Evolutionary conservation across 1,139 yeast species (phyloP), one percentile per base, ranked within the genome.

Genomic region (Pichia cactophila): DNA sequence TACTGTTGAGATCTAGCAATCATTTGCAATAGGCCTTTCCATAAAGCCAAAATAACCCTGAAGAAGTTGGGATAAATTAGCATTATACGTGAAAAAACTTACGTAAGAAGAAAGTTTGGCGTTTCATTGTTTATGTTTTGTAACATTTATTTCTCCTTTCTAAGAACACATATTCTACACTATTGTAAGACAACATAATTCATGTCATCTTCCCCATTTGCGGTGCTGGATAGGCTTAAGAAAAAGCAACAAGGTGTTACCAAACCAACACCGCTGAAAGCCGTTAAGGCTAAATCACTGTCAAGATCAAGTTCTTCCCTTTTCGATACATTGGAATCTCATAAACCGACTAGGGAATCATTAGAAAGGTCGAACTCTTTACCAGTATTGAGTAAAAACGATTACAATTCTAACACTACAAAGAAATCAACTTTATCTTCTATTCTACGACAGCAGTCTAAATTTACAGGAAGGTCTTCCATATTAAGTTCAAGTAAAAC

Each of bases 161-260:
- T 31, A 5, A 14, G 2, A 31, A 10, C n/a, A 14, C n/a, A 14
- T 1, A 28, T 28, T 2, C 12, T 28, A 9, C 12, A 29, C 5
- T 7, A 7, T 9, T 4, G 1, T 29, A 11, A 10, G 31, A 10
- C 31, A 10, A 7, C 14, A 31, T 14, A 12, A 12, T 5, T 4
- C 2, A 35, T 35, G 38, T 9, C 47, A 43, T 41, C 57, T 1
- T 54, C 58, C 3, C 54, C 56, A 16, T 53, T 54, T 43, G 48
- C 57, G 3, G 49, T 50, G 17, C 41, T 54, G 37, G 58, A 56
- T 36, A 50, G 39, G 33, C 46, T 47, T 37, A 52, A 44, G 38
- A 46, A 17, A 17, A 50, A 44, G 17, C n/a, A 26, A 33, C 16
- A 37, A 26, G 26, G 29, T 20, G 10, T 38, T 12, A 23, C 41